phyloP scores from a whole-genome alignment of 495 filamentous ascomycete species.

The Neurospora sp. region DNA sequence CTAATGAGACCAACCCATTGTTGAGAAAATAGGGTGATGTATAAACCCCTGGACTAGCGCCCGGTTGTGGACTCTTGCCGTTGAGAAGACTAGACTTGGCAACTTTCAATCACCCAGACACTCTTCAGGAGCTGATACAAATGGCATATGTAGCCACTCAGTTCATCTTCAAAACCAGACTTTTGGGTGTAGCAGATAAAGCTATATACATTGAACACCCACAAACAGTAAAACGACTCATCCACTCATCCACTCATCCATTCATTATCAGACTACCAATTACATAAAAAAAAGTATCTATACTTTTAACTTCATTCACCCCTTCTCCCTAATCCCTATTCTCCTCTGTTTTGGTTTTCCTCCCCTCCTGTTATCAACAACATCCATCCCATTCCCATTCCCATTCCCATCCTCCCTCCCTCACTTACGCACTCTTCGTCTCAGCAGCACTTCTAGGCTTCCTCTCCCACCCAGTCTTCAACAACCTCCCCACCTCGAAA shows the following conservation, averaged over 20 bases:
- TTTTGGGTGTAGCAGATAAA: not conserved
- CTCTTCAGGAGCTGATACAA: not conserved
- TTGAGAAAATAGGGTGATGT: too few relatives aligned
- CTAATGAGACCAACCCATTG: too few relatives aligned
- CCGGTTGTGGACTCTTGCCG: too few relatives aligned
- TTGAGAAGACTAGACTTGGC: too few relatives aligned
- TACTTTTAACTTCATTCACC: not conserved
- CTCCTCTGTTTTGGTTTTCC: not conserved
- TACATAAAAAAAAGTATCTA: not conserved
- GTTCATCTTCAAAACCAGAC: not conserved
- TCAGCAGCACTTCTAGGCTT: constrained; percentile 36
- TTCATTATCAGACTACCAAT: not conserved
- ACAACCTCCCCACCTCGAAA: constrained; percentile 67
- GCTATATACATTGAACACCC: not conserved
- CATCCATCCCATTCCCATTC: not conserved
- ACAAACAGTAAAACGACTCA: not conserved
- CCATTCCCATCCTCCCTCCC: not conserved
- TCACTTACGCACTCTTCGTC: constrained; percentile 19
- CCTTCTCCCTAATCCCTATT: not conserved
- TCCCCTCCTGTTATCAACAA: not conserved
- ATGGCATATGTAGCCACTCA: too few relatives aligned
- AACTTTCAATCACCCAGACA: too few relatives aligned
- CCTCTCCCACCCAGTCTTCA: constrained; percentile 82
- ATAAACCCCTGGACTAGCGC: too few relatives aligned
- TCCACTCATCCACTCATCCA: not conserved